Conservation (phyloP, 1,284 basidiomycete genomes). For the Ganoderma sp. region DNA sequence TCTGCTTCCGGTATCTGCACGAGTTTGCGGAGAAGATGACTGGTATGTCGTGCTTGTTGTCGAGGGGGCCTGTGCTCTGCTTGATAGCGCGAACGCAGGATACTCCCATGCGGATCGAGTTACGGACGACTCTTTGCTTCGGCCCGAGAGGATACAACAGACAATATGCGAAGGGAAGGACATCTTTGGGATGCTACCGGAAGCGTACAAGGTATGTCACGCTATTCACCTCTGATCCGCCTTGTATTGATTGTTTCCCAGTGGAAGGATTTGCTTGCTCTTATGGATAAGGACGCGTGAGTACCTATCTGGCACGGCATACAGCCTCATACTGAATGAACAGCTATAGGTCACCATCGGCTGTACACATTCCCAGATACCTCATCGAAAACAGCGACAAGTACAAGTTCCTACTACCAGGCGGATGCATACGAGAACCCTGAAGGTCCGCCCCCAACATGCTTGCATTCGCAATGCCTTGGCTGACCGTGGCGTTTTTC, state of each 20-base stretch:
- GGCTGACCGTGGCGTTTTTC: neutral
- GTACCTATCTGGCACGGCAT: conserved; percentile 29
- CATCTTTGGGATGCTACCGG: conserved; percentile 71
- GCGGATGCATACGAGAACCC: conserved; percentile 51
- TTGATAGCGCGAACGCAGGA: conserved; percentile 31
- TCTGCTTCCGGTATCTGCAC: conserved; percentile 65
- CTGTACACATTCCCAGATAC: conserved; percentile 59
- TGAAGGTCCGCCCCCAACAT: conserved; percentile 6
- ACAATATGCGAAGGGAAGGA: conserved; percentile 68
- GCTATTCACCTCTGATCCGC: conserved; percentile 18
- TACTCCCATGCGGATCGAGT: conserved; percentile 73
- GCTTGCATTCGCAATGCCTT: neutral
- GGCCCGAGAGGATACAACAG: conserved; percentile 59
- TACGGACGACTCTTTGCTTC: conserved; percentile 57
- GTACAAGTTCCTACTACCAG: conserved; percentile 64
- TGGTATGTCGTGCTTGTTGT: conserved; percentile 23
- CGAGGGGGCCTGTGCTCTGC: neutral
- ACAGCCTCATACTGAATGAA: conserved; percentile 5
- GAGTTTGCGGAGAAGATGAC: conserved; percentile 70
- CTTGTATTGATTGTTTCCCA: conserved; percentile 34
- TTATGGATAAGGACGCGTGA: conserved; percentile 58
- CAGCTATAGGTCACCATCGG: conserved; percentile 43
- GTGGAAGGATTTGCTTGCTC: conserved; percentile 58
- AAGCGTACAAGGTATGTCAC: conserved; percentile 54
- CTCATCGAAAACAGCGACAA: conserved; percentile 55